A percentile compares a stretch with the other conserved stretches of the same genome.
Evolutionary conservation across 495 filamentous ascomycete genomes (phyloP).

Genomic region (Cryomyces antarcticus): DNA sequence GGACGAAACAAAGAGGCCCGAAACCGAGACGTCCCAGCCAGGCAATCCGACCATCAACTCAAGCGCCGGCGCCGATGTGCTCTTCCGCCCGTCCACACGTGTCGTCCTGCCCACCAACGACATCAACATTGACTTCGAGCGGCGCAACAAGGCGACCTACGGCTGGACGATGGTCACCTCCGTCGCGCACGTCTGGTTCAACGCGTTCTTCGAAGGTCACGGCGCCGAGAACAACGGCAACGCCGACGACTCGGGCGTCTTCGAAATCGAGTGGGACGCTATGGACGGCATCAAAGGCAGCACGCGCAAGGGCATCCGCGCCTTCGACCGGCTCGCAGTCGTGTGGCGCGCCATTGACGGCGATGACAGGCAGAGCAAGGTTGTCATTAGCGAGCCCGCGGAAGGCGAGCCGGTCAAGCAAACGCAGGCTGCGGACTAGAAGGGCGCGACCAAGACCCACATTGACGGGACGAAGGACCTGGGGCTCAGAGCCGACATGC

Average conservation of each 20-base stretch:
- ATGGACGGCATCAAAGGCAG: slow-evolving; percentile 69
- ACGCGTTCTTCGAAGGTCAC: slow-evolving; percentile 76
- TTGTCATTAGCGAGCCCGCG: slow-evolving; percentile 15
- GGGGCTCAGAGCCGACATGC: slow-evolving; percentile 40
- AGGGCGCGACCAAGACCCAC: slow-evolving; percentile 17
- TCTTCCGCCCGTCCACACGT: slow-evolving; percentile 49
- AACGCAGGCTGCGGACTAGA: slow-evolving; percentile 50
- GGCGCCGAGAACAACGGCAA: slow-evolving; percentile 43
- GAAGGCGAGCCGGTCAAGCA: slow-evolving; percentile 44
- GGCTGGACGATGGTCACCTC: slow-evolving; percentile 79
- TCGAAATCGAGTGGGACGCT: slow-evolving; percentile 42
- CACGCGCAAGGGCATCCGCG: slow-evolving; percentile 53
- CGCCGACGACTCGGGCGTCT: slow-evolving; percentile 30
- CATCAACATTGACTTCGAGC: slow-evolving; percentile 75
- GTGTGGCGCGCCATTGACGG: slow-evolving; percentile 42
- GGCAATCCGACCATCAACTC: not conserved
- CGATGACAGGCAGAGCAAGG: slow-evolving; percentile 7
- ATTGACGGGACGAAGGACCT: slow-evolving; percentile 28
- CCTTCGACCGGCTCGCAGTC: slow-evolving; percentile 67
- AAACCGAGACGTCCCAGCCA: not conserved
- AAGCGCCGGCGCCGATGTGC: slow-evolving; percentile 25
- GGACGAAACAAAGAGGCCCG: not conserved
- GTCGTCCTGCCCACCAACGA: slow-evolving; percentile 61
- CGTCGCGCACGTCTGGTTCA: slow-evolving; percentile 92
- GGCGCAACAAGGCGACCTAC: slow-evolving; percentile 54